phyloP scores from a whole-genome alignment of 306 rosid species.

The Morella rubra region DNA sequence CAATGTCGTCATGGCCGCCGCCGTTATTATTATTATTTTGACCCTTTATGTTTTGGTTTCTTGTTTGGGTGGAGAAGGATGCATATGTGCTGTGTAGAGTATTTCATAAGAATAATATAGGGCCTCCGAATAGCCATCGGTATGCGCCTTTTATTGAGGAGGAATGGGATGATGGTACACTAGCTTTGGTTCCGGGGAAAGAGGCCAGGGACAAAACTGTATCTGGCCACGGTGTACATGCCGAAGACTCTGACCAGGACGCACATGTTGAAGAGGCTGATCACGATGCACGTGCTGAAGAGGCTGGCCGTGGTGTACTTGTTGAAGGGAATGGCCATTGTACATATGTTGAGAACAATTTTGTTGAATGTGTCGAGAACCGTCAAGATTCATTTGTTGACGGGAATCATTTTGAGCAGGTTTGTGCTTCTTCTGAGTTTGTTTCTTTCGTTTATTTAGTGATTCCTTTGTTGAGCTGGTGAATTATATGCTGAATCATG shows the following conservation, averaged over 20 bases:
- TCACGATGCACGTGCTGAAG: constrained; percentile 7
- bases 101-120: constrained; percentile 96
- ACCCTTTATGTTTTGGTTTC: constrained; percentile 33
- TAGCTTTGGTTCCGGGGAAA: constrained; percentile 63
- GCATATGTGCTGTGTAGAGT: constrained; percentile 95
- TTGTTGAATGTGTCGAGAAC: constrained; percentile 4
- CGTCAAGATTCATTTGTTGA: constrained; percentile 16
- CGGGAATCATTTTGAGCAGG: constrained; percentile 41
- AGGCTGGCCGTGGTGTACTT: neutral
- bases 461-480: neutral
- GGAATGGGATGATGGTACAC: constrained; percentile 81
- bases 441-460: neutral
- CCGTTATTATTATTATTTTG: neutral
- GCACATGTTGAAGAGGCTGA: constrained; percentile 32
- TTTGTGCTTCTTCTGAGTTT: constrained; percentile 18
- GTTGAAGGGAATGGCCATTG: neutral
- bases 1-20: neutral
- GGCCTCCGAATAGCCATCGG: constrained; percentile 97
- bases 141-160: constrained; percentile 97
- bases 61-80: constrained; percentile 73
- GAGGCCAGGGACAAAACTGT: constrained; percentile 35
- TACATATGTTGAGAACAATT: neutral
- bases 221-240: constrained; percentile 29
- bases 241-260: constrained; percentile 37
- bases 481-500: neutral